phyloP scores from a whole-genome alignment of 1,284 basidiomycete species.

The Ustilago bromivora region DNA sequence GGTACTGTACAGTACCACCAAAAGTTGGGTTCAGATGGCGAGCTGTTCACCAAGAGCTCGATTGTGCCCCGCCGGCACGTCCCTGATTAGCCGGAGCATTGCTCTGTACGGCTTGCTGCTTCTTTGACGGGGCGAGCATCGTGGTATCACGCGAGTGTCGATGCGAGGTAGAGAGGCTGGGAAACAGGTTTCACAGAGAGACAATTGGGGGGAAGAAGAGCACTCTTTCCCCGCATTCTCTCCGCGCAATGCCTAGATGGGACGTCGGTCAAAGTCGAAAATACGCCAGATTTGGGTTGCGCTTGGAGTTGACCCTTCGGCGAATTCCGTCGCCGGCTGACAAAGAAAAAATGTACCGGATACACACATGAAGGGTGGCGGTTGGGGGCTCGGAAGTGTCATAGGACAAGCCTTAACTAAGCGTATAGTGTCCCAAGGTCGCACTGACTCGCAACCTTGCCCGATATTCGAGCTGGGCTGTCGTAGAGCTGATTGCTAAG shows the following conservation, averaged over 20 bases:
- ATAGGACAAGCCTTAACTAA: background rate
- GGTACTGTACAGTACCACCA: background rate
- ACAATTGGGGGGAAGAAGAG: background rate
- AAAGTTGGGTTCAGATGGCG: background rate
- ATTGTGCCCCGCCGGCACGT: background rate
- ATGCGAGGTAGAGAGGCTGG: conserved; percentile 17
- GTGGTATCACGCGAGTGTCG: conserved; percentile 20
- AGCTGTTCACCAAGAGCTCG: background rate
- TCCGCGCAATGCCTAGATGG: background rate
- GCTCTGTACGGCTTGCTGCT: background rate
- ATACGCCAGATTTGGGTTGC: background rate
- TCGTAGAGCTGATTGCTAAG: background rate
- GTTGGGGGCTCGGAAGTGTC: background rate
- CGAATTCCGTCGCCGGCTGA: background rate
- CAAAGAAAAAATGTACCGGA: background rate
- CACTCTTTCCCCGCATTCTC: conserved; percentile 15
- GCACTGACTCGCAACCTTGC: background rate
- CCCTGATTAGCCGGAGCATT: conserved; percentile 4
- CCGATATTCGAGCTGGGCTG: too few relatives aligned
- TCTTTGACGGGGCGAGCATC: background rate
- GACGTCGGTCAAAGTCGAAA: background rate
- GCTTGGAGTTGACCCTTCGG: background rate
- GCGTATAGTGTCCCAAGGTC: background rate
- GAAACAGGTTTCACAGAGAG: conserved; percentile 11
- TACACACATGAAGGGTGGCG: background rate